Percentiles rank a stretch among this genome's conserved stretches.
phyloP scores from a whole-genome alignment of 148 eudicot genomes.

The Drosera capensis region DNA sequence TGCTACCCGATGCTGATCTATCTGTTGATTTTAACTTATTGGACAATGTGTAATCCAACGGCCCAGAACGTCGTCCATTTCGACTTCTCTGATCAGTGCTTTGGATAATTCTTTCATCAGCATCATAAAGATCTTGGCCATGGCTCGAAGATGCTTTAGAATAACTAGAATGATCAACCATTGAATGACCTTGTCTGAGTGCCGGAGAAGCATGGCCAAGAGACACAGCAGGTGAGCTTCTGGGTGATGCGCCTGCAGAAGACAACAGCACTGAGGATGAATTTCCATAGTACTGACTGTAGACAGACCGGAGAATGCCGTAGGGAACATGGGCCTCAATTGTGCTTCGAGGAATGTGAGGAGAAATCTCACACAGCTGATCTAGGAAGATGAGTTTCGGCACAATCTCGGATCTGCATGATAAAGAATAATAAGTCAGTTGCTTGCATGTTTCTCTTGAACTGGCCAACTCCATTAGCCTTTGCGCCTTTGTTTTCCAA shows the following conservation, averaged over 20 bases:
- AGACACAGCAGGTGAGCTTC: slow-evolving; percentile 67
- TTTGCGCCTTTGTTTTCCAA: too few species aligned
- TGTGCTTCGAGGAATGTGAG: slow-evolving; percentile 73
- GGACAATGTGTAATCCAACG: slow-evolving; percentile 54
- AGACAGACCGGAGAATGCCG: slow-evolving; percentile 70
- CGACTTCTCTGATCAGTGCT: slow-evolving; percentile 36
- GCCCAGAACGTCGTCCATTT: slow-evolving; percentile 63
- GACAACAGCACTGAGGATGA: slow-evolving; percentile 49
- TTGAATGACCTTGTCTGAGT: slow-evolving; percentile 38
- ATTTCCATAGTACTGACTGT: slow-evolving; percentile 67
- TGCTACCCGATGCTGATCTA: slow-evolving; percentile 73
- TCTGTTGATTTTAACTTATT: slow-evolving; percentile 45
- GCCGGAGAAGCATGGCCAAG: slow-evolving; percentile 68
- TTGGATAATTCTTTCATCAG: slow-evolving; percentile 23
- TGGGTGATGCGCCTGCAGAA: slow-evolving; percentile 46
- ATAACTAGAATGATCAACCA: slow-evolving; percentile 35
- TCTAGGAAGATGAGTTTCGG: slow-evolving; percentile 86
- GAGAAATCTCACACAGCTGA: slow-evolving; percentile 78
- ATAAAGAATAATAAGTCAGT: slow-evolving; percentile 4
- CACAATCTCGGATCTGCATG: slow-evolving; percentile 59
- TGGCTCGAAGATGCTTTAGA: slow-evolving; percentile 36
- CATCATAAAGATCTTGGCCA: slow-evolving; percentile 40
- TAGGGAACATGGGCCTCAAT: slow-evolving; percentile 71
- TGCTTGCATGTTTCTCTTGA: not conserved
- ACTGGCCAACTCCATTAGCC: too few species aligned